These are phyloP conservation scores for Jackrogersella minutella DNA, from an alignment of 495 filamentous ascomycete species.

Conservation along the genomic window DNA sequence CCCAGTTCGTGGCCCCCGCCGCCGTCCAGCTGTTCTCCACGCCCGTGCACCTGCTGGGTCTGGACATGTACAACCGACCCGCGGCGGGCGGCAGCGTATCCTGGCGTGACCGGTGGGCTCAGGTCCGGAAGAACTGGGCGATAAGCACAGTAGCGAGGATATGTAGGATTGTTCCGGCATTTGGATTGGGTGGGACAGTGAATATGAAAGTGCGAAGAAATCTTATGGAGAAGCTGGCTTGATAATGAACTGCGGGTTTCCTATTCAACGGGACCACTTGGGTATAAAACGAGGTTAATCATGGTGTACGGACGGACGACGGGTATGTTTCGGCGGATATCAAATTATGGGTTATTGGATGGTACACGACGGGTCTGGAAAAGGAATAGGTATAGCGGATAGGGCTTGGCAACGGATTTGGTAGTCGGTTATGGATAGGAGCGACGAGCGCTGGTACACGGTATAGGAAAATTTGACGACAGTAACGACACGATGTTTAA, in stretches of 20 bases:
- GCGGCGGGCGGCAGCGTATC: conserved; percentile 50
- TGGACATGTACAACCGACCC: conserved; percentile 87
- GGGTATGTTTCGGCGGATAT: conserved; percentile 6
- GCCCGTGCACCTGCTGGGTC: conserved; percentile 84
- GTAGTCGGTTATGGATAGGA: no score
- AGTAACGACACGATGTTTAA: conserved; percentile 2
- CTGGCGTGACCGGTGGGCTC: conserved; percentile 66
- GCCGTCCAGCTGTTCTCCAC: conserved; percentile 83
- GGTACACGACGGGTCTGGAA: not conserved
- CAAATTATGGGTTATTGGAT: conserved; percentile 2
- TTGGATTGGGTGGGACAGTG: conserved; percentile 90
- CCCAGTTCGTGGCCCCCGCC: conserved; percentile 84
- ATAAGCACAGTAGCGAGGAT: conserved; percentile 81
- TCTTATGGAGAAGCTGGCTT: conserved; percentile 55
- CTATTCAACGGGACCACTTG: not conserved
- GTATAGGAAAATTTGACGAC: conserved; percentile 1
- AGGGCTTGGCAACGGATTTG: no score
- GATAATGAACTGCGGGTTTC: not conserved
- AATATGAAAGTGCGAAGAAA: conserved; percentile 75
- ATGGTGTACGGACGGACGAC: conserved; percentile 18
- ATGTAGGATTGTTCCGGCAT: conserved; percentile 91
- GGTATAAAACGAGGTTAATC: not conserved
- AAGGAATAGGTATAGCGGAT: not conserved
- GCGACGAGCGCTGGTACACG: not conserved
- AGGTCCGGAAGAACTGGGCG: conserved; percentile 78